Percentiles rank a stretch among this genome's conserved stretches.
Conservation (phyloP, 768 basidiomycete species). For the Hypholoma sublateritium region DNA sequence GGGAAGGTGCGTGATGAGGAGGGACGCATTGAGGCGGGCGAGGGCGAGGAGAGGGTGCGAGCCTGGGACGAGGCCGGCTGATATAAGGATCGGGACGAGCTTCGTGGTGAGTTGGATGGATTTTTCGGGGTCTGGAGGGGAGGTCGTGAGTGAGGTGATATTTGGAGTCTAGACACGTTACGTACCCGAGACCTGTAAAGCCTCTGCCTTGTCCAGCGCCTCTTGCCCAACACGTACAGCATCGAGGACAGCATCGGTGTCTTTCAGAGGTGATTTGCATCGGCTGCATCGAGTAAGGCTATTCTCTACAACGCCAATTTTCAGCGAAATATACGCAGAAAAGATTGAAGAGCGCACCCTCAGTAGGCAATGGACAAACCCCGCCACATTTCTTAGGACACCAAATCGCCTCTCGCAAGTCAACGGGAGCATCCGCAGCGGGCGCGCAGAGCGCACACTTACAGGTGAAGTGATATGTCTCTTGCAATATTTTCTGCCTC, state of each 20-base stretch:
- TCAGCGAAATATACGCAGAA: neutral
- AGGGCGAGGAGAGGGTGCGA: conserved; percentile 80
- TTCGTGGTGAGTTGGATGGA: conserved; percentile 62
- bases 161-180: neutral
- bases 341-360: conserved; percentile 41
- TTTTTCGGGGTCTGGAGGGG: conserved; percentile 50
- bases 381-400: conserved; percentile 76
- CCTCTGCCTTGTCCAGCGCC: conserved; percentile 69
- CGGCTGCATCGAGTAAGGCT: conserved; percentile 47
- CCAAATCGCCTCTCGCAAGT: conserved; percentile 66
- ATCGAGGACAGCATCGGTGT: conserved; percentile 58
- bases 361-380: conserved; percentile 55
- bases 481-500: conserved; percentile 57
- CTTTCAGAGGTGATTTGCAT: conserved; percentile 50
- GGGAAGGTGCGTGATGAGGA: conserved; percentile 55
- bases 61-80: conserved; percentile 59
- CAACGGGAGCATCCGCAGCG: conserved; percentile 30
- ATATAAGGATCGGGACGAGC: conserved; percentile 61
- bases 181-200: conserved; percentile 59
- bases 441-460: conserved; percentile 57
- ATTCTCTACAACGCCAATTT: conserved; percentile 39
- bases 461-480: conserved; percentile 82
- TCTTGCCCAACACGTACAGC: conserved; percentile 70
- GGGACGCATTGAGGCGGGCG: conserved; percentile 65
- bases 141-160: neutral